phyloP scores from a whole-genome alignment of 2,329 filamentous ascomycete species.

The Xylaria sp. region DNA sequence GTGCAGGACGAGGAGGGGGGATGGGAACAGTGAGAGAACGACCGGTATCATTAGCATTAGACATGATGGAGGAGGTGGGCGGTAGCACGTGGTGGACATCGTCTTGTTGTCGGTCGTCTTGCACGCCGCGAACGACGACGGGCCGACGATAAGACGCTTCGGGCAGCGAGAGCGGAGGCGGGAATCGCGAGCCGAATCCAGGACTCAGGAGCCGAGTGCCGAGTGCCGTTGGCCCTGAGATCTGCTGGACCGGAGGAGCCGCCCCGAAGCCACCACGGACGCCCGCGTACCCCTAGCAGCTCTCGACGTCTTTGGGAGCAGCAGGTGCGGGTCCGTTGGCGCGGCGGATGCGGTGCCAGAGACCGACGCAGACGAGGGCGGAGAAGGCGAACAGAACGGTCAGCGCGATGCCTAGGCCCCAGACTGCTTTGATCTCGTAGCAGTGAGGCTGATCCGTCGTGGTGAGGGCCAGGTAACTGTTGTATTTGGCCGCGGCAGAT shows the following conservation, averaged over 20 bases:
- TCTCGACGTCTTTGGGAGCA: constrained; percentile 61
- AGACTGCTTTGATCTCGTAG: constrained; percentile 85
- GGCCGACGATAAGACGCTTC: constrained; percentile 43
- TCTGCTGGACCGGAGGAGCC: constrained; percentile 38
- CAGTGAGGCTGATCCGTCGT: constrained; percentile 72
- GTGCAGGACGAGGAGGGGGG: constrained; percentile 22
- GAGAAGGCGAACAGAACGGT: constrained; percentile 77
- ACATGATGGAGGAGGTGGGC: constrained; percentile 36
- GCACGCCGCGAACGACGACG: constrained; percentile 40
- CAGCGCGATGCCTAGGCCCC: constrained; percentile 85
- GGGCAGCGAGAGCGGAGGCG: constrained; percentile 43
- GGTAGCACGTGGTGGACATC: constrained; percentile 40
- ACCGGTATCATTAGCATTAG: constrained; percentile 30
- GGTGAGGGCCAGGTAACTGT: constrained; percentile 61
- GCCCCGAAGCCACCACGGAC: constrained; percentile 46
- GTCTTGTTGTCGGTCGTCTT: constrained; percentile 41
- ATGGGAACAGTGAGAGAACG: constrained; percentile 34
- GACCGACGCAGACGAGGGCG: constrained; percentile 65
- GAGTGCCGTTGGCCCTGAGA: constrained; percentile 44
- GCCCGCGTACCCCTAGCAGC: constrained; percentile 60
- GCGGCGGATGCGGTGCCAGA: constrained; percentile 71
- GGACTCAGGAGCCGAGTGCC: constrained; percentile 43
- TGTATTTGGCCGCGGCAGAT: constrained; percentile 44
- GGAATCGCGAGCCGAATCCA: constrained; percentile 41
- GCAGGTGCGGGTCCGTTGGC: constrained; percentile 40